Base-by-base conservation (phyloP, 768 basidiomycete genomes). In the Suillus spraguei region DNA sequence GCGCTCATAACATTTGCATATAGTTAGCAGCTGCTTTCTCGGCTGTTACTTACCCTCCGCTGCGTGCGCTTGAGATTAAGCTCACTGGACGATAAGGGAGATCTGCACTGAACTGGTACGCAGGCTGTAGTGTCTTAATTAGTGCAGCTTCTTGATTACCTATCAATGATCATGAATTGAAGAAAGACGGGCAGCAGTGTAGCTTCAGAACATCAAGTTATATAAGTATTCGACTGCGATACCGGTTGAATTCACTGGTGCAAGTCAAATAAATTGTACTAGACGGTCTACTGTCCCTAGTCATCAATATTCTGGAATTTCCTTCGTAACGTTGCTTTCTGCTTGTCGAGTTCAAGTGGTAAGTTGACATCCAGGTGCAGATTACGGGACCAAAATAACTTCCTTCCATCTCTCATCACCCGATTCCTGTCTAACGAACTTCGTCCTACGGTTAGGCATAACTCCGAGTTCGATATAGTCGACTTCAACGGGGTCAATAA, bases 401-500 rank as follows among this genome's bases (percentile, higher is more conserved):
- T 88, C 88, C 58, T 75, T 73, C 85, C 92, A 93, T 36, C 72
- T 72, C 4, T 79, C 81, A 16, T 70, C 74, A 9, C 67, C 67
- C 36, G 74, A 71, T 9, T 70, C 70, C 60, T 74, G 78, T 69
- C 81, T 80, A 66, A 75, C 80, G 62, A 85, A 92, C 60, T 75
- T 71, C 33, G 85, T 86, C 70, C 92, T 76, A 65, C 80, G 79
- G 66, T 92, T 83, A 10, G 89, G 90, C 28, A 76, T 62, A 22
- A 81, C 78, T 0, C 77, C 82, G 36, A 94, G 68, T 70, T 90
- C 90, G 17, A 88, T 70, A 75, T 83, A 84, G 71, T 95, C 94
- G 39, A 94, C 85, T 60, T 84, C 82, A 2, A 76, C 69, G 1
- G 92, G 89, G 68, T 94, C 92, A 36, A 95, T 77, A 13, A 92